Base-by-base conservation (phyloP, 441 rosid genomes). In the Populus trichocarpa region DNA sequence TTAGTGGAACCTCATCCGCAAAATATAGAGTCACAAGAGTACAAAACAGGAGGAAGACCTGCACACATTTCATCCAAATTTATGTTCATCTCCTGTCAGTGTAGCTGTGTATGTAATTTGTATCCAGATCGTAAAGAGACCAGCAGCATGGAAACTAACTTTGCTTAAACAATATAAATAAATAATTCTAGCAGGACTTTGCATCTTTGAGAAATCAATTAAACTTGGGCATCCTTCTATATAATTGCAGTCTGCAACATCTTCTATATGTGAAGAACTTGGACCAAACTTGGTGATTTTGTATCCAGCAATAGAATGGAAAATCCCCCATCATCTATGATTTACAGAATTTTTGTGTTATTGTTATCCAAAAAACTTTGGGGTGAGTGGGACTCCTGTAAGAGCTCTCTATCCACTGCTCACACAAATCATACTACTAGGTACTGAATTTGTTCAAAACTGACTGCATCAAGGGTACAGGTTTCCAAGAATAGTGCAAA, bases 31-130 rank as follows among this genome's bases (percentile, higher is more conserved):
- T 96, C 78, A 92, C 97, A 64, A 89, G 86, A 38, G 98, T 92
- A 81, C 97, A 96, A 18, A 96, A 12, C 72, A 90, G 88, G 63
- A 96, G 91, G 83, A 96, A 96, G 22, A 94, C 90, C 99, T 96
- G 92, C 83, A 87, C 66, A 65, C 33, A 69, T 32, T 66, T 66
- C 81, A 73, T 63, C 50, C 25, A 63, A 40, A 77, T 32, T 64
- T 14, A 70, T 25, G 22, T 7, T 22, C 4, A 20, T 70, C n/a
- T 38, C 46, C 16, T 42, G 9, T 22, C 23, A 8, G 7, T n/a
- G 12, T 11, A 35, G 18, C 22, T 40, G 63, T 38, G 28, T 40
- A 64, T n/a, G 38, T 64, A 64, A 70, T 28, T 65, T 63, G 73
- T 30, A 26, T 3, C 25, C 18, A 50, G 28, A 20, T n/a, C 26